Base-by-base conservation (phyloP, 1,284 basidiomycete genomes). In the Microstroma glucosiphilum region DNA sequence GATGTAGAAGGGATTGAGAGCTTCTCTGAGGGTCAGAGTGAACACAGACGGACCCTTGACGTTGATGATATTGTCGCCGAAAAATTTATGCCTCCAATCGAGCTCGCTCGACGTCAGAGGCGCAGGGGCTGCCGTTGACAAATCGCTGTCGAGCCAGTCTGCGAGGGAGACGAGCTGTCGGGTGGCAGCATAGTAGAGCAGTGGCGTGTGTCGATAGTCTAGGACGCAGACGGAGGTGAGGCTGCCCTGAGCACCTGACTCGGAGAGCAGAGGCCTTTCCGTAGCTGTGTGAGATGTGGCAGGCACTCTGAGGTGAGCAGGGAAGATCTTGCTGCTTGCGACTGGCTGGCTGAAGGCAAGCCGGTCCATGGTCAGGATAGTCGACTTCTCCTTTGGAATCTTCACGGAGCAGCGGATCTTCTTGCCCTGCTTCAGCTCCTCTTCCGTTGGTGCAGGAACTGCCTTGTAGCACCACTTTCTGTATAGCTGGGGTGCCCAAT, bases 1-100 rank as follows among this genome's bases (percentile, higher is more conserved):
- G 51, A 71, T 66, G 60, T 72, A 72, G 59, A 72, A 71, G 8
- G 70, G 70, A 23, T 72, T 69, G 11, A 69, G 64, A 2, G 63
- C 69, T 26, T 72, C 70, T 17, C 67, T 63, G 51, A 71, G 21
- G 54, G 66, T 58, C 56, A 72, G 61, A 19, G 60, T 46, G n/a
- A 54, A 17, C 13, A 63, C 58, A 4, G 63, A 63, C 48, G 63
- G 69, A 23, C 64, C 68, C 40, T 62, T 58, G 51, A 72, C 69
- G 6, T 55, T 58, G 53, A 72, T 61, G 51, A 62, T 60, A 40
- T 70, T 72, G 6, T 26, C 53, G 12, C 70, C 70, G 37, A 72
- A 72, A 54, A 72, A 61, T 12, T 25, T 17, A 11, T 62, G 30
- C n/a, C 26, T 40, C n/a, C 30, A 42, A 25, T 19, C 59, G 25